phyloP scores from a whole-genome alignment of 352 stramenopile genomes.

The Phytophthora pluvialis region DNA sequence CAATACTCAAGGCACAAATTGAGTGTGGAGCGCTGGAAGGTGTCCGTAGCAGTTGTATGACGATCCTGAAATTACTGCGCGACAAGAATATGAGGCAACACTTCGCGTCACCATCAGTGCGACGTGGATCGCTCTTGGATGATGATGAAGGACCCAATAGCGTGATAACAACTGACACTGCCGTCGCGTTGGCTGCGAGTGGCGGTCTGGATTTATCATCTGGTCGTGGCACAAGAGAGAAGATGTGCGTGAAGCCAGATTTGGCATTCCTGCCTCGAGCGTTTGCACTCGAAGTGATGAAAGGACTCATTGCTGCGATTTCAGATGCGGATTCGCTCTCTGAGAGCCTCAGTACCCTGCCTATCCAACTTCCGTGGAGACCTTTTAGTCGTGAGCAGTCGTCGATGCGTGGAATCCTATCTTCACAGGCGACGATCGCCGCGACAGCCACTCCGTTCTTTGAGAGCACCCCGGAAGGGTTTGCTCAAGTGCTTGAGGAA shows the following conservation, averaged over 20 bases:
- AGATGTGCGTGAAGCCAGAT: conserved; percentile 15
- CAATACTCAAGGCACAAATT: conserved; percentile 39
- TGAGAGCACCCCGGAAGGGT: conserved; percentile 46
- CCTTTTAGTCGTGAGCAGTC: conserved; percentile 19
- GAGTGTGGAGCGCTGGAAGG: conserved; percentile 39
- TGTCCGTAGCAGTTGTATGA: conserved; percentile 27
- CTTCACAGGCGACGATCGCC: conserved; percentile 1
- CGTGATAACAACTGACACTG: conserved; percentile 13
- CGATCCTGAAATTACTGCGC: conserved; percentile 31
- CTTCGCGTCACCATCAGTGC: conserved; percentile 1
- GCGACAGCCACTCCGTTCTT: conserved; percentile 54
- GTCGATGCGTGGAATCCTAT: conserved; percentile 11
- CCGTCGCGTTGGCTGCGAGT: conserved; percentile 13
- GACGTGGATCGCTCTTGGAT: conserved; percentile 25
- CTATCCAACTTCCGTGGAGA: conserved; percentile 58
- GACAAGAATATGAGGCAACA: conserved; percentile 15
- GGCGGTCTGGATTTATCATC: conserved; percentile 6
- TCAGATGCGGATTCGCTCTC: conserved; percentile 33
- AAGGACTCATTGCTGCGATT: conserved; percentile 53
- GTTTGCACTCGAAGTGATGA: conserved; percentile 64
- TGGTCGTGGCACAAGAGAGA: conserved; percentile 8
- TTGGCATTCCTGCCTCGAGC: conserved; percentile 36
- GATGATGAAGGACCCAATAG: conserved; percentile 2
- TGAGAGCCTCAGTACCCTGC: conserved; percentile 40
- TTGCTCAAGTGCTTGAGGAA: conserved; percentile 57